These are phyloP conservation scores for Dactylorhiza incarnata DNA, from an alignment of 106 monocot genomes.

Conservation along the genomic window DNA sequence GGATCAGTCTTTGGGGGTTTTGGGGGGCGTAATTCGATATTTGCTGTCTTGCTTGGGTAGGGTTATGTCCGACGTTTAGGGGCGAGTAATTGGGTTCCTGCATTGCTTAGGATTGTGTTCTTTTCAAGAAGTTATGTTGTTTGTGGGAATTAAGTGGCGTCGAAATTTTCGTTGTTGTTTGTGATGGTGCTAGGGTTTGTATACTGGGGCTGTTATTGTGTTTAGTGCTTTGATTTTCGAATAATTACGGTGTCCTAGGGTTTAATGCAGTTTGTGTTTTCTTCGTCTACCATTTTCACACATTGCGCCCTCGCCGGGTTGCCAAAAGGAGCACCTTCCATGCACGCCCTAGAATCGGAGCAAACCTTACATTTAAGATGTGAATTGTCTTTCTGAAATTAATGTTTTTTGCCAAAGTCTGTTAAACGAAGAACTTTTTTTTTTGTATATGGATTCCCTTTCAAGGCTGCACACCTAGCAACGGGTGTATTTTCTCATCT, in stretches of 20 bases:
- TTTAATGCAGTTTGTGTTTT: not conserved
- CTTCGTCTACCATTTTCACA: not conserved
- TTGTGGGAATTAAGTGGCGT: not conserved
- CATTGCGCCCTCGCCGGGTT: not conserved
- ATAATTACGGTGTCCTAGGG: not conserved
- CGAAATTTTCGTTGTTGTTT: not conserved
- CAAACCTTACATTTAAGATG: no score
- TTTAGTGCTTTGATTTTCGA: not conserved
- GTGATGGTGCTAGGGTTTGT: conserved; percentile 3
- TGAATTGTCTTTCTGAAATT: not conserved
- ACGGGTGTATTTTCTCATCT: not conserved
- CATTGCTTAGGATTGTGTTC: not conserved
- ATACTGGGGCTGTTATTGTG: not conserved
- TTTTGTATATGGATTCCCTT: not conserved
- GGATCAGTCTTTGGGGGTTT: not conserved
- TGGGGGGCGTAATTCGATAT: conserved; percentile 1
- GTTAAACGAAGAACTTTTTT: not conserved
- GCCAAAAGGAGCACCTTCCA: not conserved
- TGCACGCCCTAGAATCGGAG: not conserved
- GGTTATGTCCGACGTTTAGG: no score
- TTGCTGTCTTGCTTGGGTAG: not conserved
- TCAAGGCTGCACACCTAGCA: not conserved
- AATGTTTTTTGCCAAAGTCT: not conserved
- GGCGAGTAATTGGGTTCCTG: not conserved
- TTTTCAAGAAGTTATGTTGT: not conserved